These are phyloP conservation scores for Polyporus arcularius DNA, from an alignment of 768 basidiomycete species.

Conservation along the genomic window DNA sequence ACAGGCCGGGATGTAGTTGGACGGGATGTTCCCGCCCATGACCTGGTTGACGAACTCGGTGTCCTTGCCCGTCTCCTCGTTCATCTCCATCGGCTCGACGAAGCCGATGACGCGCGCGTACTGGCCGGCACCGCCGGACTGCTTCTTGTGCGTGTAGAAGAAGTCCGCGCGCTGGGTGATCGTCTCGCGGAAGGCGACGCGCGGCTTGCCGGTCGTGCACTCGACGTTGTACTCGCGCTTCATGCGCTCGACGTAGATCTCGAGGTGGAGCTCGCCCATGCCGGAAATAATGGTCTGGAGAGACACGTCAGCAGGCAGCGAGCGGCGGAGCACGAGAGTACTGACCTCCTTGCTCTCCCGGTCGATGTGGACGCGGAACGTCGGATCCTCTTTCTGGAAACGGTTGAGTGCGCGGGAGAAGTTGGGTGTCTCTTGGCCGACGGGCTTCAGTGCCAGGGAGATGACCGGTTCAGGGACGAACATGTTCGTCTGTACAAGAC, in stretches of 20 bases:
- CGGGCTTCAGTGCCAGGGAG: slow-evolving; percentile 90
- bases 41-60: slow-evolving; percentile 83
- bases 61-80: slow-evolving; percentile 79
- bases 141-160: slow-evolving; percentile 95
- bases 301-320: neutral
- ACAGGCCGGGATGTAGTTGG: slow-evolving; percentile 89
- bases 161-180: slow-evolving; percentile 83
- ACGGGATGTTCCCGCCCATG: slow-evolving; percentile 91
- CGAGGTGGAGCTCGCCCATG: slow-evolving; percentile 98
- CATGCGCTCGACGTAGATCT: slow-evolving; percentile 99
- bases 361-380: slow-evolving; percentile 97
- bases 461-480: slow-evolving; percentile 98
- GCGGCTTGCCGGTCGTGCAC: slow-evolving; percentile 92
- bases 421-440: slow-evolving; percentile 91
- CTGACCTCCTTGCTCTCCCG: slow-evolving; percentile 88
- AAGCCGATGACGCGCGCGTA: slow-evolving; percentile 90
- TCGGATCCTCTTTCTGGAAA: slow-evolving; percentile 99
- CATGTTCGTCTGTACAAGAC: slow-evolving; percentile 80
- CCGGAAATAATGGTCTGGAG: slow-evolving; percentile 95
- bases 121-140: slow-evolving; percentile 96
- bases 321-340: neutral
- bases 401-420: slow-evolving; percentile 96
- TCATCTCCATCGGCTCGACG: slow-evolving; percentile 84
- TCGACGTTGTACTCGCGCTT: slow-evolving; percentile 94
- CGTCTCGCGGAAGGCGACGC: slow-evolving; percentile 96